Percentiles rank a stretch among this genome's conserved stretches.
Conservation (phyloP, 2,329 filamentous ascomycete genomes). For the Fusarium tanahbumbuense region DNA sequence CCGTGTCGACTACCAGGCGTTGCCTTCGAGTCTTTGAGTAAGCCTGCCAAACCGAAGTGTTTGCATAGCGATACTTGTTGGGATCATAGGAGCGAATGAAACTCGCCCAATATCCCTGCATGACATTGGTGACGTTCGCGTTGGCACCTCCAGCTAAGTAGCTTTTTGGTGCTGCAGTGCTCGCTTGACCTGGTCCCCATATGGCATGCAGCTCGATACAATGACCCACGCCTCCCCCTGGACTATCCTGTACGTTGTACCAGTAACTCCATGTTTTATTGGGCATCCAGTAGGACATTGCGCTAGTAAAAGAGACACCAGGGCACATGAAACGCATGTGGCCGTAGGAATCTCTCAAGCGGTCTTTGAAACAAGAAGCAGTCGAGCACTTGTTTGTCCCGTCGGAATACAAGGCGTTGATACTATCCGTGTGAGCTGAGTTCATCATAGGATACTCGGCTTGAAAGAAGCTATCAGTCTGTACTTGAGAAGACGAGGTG, state of each 20-base stretch:
- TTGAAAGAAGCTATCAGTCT: slow-evolving; percentile 50
- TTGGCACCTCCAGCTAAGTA: slow-evolving; percentile 67
- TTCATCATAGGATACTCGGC: slow-evolving; percentile 51
- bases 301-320: slow-evolving; percentile 47
- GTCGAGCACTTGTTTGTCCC: slow-evolving; percentile 47
- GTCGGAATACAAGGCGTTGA: slow-evolving; percentile 52
- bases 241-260: slow-evolving; percentile 72
- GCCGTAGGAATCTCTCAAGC: slow-evolving; percentile 51
- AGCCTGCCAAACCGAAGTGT: slow-evolving; percentile 54
- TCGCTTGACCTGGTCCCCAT: slow-evolving; percentile 71
- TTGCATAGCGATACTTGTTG: slow-evolving; percentile 58
- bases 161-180: slow-evolving; percentile 59
- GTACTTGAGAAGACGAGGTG: slow-evolving; percentile 47
- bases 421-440: slow-evolving; percentile 44
- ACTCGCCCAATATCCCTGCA: slow-evolving; percentile 79
- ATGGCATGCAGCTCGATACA: slow-evolving; percentile 74
- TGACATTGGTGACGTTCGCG: slow-evolving; percentile 65
- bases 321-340: slow-evolving; percentile 52
- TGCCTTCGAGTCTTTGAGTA: slow-evolving; percentile 48
- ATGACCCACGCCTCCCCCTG: slow-evolving; percentile 65
- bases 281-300: slow-evolving; percentile 49
- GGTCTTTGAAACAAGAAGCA: slow-evolving; percentile 51
- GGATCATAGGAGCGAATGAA: slow-evolving; percentile 76
- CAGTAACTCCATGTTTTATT: slow-evolving; percentile 72
- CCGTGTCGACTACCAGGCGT: slow-evolving; percentile 56